phyloP scores from a whole-genome alignment of 805 yeast genomes.

The Wickerhamomyces alni region DNA sequence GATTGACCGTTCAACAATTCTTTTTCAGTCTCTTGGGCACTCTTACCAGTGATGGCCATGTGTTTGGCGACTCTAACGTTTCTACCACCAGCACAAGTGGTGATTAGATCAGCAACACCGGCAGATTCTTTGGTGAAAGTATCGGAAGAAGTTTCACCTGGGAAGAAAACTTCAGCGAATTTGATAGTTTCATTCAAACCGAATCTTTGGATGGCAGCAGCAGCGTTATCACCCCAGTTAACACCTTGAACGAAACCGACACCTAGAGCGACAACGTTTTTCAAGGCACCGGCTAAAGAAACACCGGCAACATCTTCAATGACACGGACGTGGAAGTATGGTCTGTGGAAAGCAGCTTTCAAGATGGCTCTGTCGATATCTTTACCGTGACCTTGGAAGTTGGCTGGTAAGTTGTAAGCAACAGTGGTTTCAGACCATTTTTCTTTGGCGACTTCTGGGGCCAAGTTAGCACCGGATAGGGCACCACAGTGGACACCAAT shows the following conservation, averaged over 20 bases:
- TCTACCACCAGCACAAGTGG: slow-evolving; percentile 97
- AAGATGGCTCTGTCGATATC: slow-evolving; percentile 63
- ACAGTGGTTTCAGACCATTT: slow-evolving; percentile 98
- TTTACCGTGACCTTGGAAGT: slow-evolving; percentile 39
- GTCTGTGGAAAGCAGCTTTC: slow-evolving; percentile 89
- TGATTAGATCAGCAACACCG: slow-evolving; percentile 97
- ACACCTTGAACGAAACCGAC: slow-evolving; percentile 97
- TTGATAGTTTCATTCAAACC: slow-evolving; percentile 87
- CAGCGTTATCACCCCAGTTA: slow-evolving; percentile 99
- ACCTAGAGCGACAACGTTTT: slow-evolving; percentile 92
- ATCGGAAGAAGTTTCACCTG: slow-evolving; percentile 32
- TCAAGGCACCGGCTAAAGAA: slow-evolving; percentile 93
- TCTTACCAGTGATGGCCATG: slow-evolving; percentile 74
- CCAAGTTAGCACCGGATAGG: slow-evolving; percentile 93
- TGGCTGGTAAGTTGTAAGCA: slow-evolving; percentile 74
- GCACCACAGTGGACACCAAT: slow-evolving; percentile 94
- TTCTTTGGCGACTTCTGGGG: slow-evolving; percentile 92
- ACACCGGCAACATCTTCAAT: slow-evolving; percentile 93
- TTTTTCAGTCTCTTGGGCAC: slow-evolving; percentile 79
- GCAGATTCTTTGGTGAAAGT: slow-evolving; percentile 93
- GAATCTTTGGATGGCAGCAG: slow-evolving; percentile 94
- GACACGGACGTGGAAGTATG: slow-evolving; percentile 95
- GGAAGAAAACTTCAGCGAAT: slow-evolving; percentile 81
- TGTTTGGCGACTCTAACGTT: slow-evolving; percentile 86
- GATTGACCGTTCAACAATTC: slow-evolving; percentile 90